Conservation (phyloP, 768 basidiomycete genomes). For the Kockovaella imperatae region DNA sequence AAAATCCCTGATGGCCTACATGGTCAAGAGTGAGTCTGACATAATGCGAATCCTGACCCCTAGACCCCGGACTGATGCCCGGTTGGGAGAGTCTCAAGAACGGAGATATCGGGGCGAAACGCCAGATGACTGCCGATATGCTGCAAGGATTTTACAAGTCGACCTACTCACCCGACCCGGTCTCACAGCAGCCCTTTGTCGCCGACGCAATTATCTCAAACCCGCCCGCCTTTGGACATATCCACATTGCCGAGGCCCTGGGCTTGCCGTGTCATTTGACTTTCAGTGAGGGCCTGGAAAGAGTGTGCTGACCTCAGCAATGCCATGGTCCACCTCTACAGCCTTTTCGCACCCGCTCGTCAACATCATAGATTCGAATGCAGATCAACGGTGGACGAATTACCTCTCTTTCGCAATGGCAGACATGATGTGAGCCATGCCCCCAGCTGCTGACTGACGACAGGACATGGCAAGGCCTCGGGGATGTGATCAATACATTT, state of each 20-base stretch:
- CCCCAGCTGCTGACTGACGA: neutral
- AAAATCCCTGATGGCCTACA: slow-evolving; percentile 61
- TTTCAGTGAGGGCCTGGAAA: slow-evolving; percentile 47
- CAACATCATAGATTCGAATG: slow-evolving; percentile 54
- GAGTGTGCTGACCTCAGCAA: slow-evolving; percentile 47
- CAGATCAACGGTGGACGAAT: slow-evolving; percentile 53
- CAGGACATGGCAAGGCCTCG: slow-evolving; percentile 48
- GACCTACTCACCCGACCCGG: slow-evolving; percentile 50
- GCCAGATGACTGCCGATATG: slow-evolving; percentile 57
- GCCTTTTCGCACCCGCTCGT: slow-evolving; percentile 60
- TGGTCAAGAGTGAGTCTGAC: slow-evolving; percentile 58
- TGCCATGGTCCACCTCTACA: slow-evolving; percentile 59
- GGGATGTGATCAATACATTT: slow-evolving; percentile 57
- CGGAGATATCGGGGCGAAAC: slow-evolving; percentile 57
- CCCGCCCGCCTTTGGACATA: slow-evolving; percentile 60
- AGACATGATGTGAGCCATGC: slow-evolving; percentile 50
- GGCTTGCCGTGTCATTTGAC: slow-evolving; percentile 55
- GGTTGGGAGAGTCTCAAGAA: slow-evolving; percentile 55
- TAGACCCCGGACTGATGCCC: slow-evolving; percentile 61
- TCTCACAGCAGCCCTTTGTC: slow-evolving; percentile 50
- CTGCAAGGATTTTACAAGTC: slow-evolving; percentile 57
- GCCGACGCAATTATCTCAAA: slow-evolving; percentile 63
- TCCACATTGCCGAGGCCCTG: slow-evolving; percentile 60
- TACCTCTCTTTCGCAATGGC: slow-evolving; percentile 57
- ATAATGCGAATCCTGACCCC: too few species aligned